Conservation (phyloP, 2,329 filamentous ascomycete species). For the Nigrospora osmanthi region DNA sequence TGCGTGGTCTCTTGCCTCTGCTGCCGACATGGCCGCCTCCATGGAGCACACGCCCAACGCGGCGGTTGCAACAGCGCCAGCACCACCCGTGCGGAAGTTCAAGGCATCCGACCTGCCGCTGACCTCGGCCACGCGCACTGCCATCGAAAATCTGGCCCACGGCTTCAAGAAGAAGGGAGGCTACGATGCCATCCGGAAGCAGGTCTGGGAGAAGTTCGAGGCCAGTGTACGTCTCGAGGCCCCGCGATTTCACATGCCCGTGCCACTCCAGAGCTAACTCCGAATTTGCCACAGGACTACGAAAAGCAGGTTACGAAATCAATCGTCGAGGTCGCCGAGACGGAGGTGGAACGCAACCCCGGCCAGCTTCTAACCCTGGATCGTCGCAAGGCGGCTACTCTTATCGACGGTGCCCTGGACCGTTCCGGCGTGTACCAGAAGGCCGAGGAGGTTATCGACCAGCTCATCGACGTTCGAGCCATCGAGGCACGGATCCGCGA, state of each 20-base stretch:
- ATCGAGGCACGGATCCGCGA: constrained; percentile 66
- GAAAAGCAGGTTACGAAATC: constrained; percentile 59
- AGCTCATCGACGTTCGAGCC: constrained; percentile 58
- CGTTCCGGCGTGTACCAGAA: constrained; percentile 68
- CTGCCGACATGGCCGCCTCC: constrained; percentile 2
- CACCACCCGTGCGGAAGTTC: constrained; percentile 36
- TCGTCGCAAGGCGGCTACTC: constrained; percentile 62
- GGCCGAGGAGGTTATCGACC: constrained; percentile 59
- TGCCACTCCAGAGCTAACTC: neutral
- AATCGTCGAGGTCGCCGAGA: constrained; percentile 62
- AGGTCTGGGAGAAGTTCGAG: constrained; percentile 68
- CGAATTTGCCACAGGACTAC: constrained; percentile 46
- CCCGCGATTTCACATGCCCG: constrained; percentile 1
- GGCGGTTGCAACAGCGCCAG: constrained; percentile 6
- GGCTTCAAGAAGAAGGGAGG: constrained; percentile 82
- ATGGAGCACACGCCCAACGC: constrained; percentile 18
- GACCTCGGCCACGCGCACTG: constrained; percentile 61
- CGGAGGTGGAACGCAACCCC: constrained; percentile 69
- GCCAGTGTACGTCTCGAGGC: constrained; percentile 47
- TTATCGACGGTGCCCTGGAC: constrained; percentile 73
- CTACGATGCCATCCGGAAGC: constrained; percentile 70
- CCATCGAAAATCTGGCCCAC: constrained; percentile 69
- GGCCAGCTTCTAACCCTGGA: constrained; percentile 65
- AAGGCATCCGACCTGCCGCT: constrained; percentile 71
- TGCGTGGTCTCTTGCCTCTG: too few relatives aligned